phyloP scores from a whole-genome alignment of 208 protist species.

The Acanthamoeba healyi region DNA sequence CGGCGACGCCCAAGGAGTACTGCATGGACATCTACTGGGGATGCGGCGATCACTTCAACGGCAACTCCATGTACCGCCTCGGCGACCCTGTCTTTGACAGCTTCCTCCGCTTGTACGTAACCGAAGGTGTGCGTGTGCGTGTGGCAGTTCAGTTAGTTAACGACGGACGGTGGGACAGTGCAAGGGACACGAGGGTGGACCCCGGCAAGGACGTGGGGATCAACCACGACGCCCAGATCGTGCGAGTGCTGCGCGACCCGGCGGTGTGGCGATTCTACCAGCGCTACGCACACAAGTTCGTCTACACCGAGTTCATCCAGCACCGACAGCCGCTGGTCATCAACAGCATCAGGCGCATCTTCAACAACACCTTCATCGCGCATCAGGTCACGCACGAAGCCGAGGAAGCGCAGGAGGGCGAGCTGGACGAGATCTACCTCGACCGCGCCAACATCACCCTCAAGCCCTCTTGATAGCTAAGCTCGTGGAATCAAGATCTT shows the following conservation, averaged over 20 bases:
- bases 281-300: conserved; percentile 74
- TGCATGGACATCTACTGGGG: conserved; percentile 74
- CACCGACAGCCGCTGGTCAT: conserved; percentile 59
- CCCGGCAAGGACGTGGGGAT: conserved; percentile 38
- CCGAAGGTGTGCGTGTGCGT: neutral
- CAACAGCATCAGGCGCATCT: neutral
- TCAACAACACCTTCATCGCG: conserved; percentile 68
- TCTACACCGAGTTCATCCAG: conserved; percentile 76
- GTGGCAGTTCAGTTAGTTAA: neutral
- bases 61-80: conserved; percentile 62
- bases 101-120: conserved; percentile 49
- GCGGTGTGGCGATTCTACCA: conserved; percentile 66
- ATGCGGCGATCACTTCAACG: conserved; percentile 72
- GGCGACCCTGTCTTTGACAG: conserved; percentile 69
- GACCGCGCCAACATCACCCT: conserved; percentile 33
- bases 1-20: conserved; percentile 13
- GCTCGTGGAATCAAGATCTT: neutral
- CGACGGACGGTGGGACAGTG: neutral
- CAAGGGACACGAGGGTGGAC: conserved; percentile 50
- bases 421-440: conserved; percentile 47
- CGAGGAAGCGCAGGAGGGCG: conserved; percentile 17
- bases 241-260: conserved; percentile 49
- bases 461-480: neutral
- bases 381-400: conserved; percentile 44
- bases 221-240: conserved; percentile 72